phyloP scores from a whole-genome alignment of 805 yeast genomes.

The Metschnikowia koreensis region DNA sequence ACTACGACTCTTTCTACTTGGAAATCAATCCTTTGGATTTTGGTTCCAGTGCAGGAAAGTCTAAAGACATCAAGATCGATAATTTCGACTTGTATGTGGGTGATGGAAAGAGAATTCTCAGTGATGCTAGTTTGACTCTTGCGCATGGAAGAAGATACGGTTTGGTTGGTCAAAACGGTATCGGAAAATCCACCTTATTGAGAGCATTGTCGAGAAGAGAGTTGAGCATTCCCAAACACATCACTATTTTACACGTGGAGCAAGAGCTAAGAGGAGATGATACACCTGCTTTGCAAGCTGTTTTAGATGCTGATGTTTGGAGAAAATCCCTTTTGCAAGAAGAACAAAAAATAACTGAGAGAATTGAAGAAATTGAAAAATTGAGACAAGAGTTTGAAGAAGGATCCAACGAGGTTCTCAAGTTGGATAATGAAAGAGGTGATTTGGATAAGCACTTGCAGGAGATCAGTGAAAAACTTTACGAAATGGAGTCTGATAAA shows the following conservation, averaged over 20 bases:
- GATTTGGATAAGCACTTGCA: constrained; percentile 78
- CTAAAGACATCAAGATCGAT: constrained; percentile 94
- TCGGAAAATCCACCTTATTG: constrained; percentile 93
- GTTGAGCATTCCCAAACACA: constrained; percentile 89
- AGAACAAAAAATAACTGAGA: constrained; percentile 67
- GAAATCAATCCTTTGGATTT: constrained; percentile 93
- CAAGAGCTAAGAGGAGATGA: constrained; percentile 97
- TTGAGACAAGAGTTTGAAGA: constrained; percentile 68
- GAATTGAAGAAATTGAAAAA: constrained; percentile 71
- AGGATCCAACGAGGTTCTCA: constrained; percentile 68
- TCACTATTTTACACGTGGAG: constrained; percentile 93
- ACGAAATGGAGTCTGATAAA: constrained; percentile 94
- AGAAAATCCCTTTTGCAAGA: constrained; percentile 82
- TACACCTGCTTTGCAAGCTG: constrained; percentile 85
- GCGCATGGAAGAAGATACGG: constrained; percentile 95
- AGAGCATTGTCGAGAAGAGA: constrained; percentile 93
- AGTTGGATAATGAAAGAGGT: constrained; percentile 84
- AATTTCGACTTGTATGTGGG: constrained; percentile 94
- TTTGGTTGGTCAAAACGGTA: constrained; percentile 98
- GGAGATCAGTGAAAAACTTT: constrained; percentile 76
- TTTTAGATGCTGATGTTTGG: constrained; percentile 99
- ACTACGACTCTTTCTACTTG: constrained; percentile 92
- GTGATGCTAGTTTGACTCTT: constrained; percentile 82
- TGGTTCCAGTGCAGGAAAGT: constrained; percentile 80
- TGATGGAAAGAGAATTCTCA: constrained; percentile 87